Percentiles rank a stretch among this genome's conserved stretches.
These are phyloP conservation scores for Aureobasidium sp. DNA, from an alignment of 2,329 filamentous ascomycete genomes.

Conservation along the genomic window DNA sequence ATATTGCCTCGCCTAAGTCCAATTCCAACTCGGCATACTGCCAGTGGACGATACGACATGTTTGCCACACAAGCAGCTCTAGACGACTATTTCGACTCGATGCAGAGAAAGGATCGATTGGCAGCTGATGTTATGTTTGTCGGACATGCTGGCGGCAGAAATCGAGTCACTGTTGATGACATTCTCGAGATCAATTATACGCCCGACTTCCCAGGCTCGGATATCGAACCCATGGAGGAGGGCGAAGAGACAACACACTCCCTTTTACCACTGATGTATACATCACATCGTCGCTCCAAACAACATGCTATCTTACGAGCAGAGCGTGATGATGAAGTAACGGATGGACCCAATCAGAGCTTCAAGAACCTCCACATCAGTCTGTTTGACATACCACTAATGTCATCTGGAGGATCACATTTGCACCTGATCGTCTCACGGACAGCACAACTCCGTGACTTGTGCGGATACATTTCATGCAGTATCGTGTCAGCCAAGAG, in stretches of 20 bases:
- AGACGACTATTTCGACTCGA: conserved; percentile 33
- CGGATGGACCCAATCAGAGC: conserved; percentile 32
- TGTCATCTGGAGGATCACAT: conserved; percentile 39
- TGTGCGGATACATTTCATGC: conserved; percentile 42
- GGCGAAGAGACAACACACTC: neutral
- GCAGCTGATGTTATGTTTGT: conserved; percentile 70
- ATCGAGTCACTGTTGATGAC: conserved; percentile 78
- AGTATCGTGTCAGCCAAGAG: conserved; percentile 10
- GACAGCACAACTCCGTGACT: conserved; percentile 43
- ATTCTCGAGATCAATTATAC: conserved; percentile 61
- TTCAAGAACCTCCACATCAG: conserved; percentile 32
- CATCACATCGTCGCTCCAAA: conserved; percentile 66
- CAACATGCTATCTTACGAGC: conserved; percentile 61
- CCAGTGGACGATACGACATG: conserved; percentile 21
- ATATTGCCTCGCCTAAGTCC: conserved; percentile 61
- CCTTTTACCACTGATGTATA: conserved; percentile 33
- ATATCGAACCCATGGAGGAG: neutral
- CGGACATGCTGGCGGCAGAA: conserved; percentile 60
- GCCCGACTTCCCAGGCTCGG: neutral
- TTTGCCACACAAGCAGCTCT: conserved; percentile 35
- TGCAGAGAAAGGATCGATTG: conserved; percentile 15
- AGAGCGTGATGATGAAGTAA: conserved; percentile 37
- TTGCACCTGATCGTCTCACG: conserved; percentile 23
- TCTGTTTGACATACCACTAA: conserved; percentile 15
- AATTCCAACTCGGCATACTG: conserved; percentile 27